These are phyloP conservation scores for Diospyros kaki DNA, from an alignment of 148 eudicot genomes.

Conservation along the genomic window DNA sequence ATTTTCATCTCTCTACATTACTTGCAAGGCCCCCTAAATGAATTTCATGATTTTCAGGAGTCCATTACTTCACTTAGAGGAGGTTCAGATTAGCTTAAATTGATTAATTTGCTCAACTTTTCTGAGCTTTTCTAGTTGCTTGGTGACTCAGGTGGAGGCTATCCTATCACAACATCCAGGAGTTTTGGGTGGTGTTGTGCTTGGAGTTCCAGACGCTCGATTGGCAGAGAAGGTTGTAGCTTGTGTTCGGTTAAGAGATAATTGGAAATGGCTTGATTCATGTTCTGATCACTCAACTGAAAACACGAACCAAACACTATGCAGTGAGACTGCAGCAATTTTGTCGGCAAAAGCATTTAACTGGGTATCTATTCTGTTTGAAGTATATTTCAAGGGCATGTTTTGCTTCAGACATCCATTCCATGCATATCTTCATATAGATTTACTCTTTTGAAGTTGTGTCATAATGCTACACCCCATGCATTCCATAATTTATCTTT, in stretches of 20 bases:
- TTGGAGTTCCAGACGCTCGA: slow-evolving; percentile 67
- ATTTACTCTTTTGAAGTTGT: not conserved
- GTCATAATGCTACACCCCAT: not conserved
- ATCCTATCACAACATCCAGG: slow-evolving; percentile 76
- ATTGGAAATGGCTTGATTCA: slow-evolving; percentile 64
- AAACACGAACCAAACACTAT: slow-evolving; percentile 25
- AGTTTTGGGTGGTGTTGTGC: slow-evolving; percentile 39
- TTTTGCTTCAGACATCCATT: not conserved
- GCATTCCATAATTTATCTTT: not conserved
- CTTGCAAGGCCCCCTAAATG: too few species aligned
- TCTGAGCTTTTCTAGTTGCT: slow-evolving; percentile 2
- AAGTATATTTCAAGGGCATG: not conserved
- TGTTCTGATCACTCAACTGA: slow-evolving; percentile 12
- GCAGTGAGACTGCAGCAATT: slow-evolving; percentile 48
- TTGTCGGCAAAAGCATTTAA: slow-evolving; percentile 45
- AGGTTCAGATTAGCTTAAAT: not conserved
- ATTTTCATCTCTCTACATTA: not conserved
- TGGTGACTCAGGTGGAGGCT: slow-evolving; percentile 57
- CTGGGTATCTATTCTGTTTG: slow-evolving; percentile 43
- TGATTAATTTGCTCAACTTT: not conserved
- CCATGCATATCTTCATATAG: not conserved
- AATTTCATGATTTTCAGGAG: not conserved
- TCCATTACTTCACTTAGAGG: not conserved
- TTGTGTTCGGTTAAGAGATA: slow-evolving; percentile 46
- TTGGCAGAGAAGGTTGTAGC: slow-evolving; percentile 74